A percentile compares a stretch with the other conserved stretches of the same genome.
phyloP scores from a whole-genome alignment of 257 asterid species.

The Ophiorrhiza pumila region DNA sequence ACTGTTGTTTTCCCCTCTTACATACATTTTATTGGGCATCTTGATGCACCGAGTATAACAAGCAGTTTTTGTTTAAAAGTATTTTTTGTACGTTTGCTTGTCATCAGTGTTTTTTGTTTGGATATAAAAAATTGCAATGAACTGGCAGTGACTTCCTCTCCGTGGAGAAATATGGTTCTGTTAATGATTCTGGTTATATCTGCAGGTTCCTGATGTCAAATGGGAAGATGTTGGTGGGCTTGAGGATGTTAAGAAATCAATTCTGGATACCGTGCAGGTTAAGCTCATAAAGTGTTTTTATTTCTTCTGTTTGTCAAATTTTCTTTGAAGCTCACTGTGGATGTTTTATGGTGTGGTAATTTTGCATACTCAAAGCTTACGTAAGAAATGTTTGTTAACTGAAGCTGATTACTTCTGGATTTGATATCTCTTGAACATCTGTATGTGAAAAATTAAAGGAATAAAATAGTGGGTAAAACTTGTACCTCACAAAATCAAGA shows the following conservation, averaged over 20 bases:
- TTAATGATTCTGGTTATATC: background rate
- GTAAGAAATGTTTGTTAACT: background rate
- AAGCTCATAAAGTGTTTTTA: constrained; percentile 12
- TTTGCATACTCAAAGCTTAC: background rate
- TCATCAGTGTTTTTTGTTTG: background rate
- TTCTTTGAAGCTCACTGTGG: background rate
- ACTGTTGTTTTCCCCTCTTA: background rate
- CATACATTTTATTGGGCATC: background rate
- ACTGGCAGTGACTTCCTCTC: background rate
- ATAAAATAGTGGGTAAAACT: background rate
- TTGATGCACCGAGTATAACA: background rate
- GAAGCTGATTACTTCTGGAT: background rate
- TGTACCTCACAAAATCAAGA: background rate
- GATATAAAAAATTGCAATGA: background rate
- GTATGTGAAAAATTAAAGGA: background rate
- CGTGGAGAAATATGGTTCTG: constrained; percentile 7
- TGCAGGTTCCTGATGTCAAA: constrained; percentile 82
- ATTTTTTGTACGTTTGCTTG: background rate
- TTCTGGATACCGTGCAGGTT: constrained; percentile 97
- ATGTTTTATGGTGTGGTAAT: background rate
- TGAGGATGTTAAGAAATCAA: constrained; percentile 93
- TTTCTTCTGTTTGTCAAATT: background rate
- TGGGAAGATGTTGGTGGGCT: constrained; percentile 99
- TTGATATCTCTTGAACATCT: background rate
- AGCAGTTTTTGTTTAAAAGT: background rate